phyloP scores from a whole-genome alignment of 2,329 filamentous ascomycete genomes.

The Coleophoma cylindrospora region DNA sequence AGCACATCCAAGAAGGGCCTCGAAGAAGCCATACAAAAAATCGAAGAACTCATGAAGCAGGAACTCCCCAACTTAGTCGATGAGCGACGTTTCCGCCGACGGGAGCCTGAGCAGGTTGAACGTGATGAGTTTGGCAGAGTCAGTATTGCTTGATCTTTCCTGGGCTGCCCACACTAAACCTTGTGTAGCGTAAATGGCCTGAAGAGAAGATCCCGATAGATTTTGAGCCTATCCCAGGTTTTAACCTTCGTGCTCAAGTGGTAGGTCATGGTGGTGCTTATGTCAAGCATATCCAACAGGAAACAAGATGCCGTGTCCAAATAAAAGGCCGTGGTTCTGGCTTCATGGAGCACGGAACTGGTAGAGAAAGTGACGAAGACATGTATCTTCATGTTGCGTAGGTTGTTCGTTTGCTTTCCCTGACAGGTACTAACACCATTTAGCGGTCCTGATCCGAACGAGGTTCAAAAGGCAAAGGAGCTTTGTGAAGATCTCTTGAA shows the following conservation, averaged over 20 bases:
- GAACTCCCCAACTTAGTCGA: conserved; percentile 94
- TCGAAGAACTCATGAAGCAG: conserved; percentile 93
- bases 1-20: conserved; percentile 90
- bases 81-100: conserved; percentile 82
- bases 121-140: conserved; percentile 88
- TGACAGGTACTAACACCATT: conserved; percentile 2
- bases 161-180: conserved; percentile 10
- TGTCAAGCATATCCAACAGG: conserved; percentile 96
- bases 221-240: conserved; percentile 86
- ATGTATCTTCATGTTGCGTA: conserved; percentile 98
- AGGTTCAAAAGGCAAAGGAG: conserved; percentile 82
- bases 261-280: conserved; percentile 92
- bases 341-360: conserved; percentile 86
- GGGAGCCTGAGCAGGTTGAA: conserved; percentile 76
- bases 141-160: conserved; percentile 28
- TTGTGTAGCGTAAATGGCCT: conserved; percentile 86
- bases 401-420: conserved; percentile 29
- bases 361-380: conserved; percentile 84
- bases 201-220: conserved; percentile 91
- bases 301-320: conserved; percentile 92
- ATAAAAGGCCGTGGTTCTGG: conserved; percentile 97
- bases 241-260: conserved; percentile 93
- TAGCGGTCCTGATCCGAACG: conserved; percentile 80
- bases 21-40: conserved; percentile 79
- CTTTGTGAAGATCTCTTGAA: conserved; percentile 83